A percentile compares a stretch with the other conserved stretches of the same genome.
phyloP scores from a whole-genome alignment of 1,284 basidiomycete genomes.

The Cryptococcus hybrid region DNA sequence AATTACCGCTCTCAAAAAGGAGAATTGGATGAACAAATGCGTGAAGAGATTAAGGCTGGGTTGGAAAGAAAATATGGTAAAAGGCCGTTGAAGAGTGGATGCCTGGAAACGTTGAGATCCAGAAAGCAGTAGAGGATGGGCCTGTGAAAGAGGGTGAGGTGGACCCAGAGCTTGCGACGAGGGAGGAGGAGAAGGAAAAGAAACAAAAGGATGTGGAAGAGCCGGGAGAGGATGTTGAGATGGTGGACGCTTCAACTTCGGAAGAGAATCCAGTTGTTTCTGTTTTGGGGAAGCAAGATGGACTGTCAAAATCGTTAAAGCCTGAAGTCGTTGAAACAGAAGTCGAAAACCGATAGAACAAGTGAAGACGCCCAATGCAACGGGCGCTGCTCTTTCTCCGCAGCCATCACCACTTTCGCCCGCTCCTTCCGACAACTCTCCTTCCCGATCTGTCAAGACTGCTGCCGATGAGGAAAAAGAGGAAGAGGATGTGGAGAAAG shows the following conservation, averaged over 20 bases:
- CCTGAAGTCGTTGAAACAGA: background rate
- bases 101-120: conserved; percentile 31
- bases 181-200: conserved; percentile 29
- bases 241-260: background rate
- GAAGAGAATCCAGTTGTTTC: background rate
- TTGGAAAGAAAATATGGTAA: conserved; percentile 41
- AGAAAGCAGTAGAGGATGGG: conserved; percentile 26
- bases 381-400: conserved; percentile 2
- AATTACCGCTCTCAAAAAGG: conserved; percentile 68
- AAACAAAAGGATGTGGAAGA: background rate
- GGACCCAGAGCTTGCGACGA: conserved; percentile 2
- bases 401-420: conserved; percentile 24
- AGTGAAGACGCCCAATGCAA: background rate
- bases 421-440: conserved; percentile 24
- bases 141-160: conserved; percentile 8
- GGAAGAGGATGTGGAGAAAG: background rate
- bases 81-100: conserved; percentile 39
- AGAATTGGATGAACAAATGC: conserved; percentile 61
- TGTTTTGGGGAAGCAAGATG: background rate
- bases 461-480: background rate
- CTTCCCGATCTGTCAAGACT: conserved; percentile 13
- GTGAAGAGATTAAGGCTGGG: conserved; percentile 49
- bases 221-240: background rate
- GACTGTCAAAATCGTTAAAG: background rate
- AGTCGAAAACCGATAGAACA: background rate